Conservation (phyloP, 1,284 basidiomycete genomes). For the Mycena citricolor region DNA sequence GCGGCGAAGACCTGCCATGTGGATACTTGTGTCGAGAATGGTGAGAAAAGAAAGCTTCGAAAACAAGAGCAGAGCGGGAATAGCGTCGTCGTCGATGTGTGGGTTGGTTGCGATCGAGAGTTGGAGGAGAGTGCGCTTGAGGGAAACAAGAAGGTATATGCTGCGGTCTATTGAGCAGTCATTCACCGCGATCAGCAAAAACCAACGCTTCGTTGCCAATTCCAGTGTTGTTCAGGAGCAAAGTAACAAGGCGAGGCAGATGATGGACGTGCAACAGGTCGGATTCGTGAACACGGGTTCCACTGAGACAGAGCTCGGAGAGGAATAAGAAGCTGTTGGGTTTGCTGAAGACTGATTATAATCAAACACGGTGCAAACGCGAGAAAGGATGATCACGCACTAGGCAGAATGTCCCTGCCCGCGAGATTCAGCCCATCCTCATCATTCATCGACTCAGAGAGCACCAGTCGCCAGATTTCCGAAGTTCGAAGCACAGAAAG, state of each 20-base stretch:
- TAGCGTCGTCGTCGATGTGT: slow-evolving; percentile 52
- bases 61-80: slow-evolving; percentile 52
- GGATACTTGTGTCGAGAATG: slow-evolving; percentile 51
- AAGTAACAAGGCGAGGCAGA: slow-evolving; percentile 46
- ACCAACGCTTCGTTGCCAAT: slow-evolving; percentile 63
- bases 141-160: slow-evolving; percentile 56
- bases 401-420: slow-evolving; percentile 41
- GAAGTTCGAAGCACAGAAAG: slow-evolving; percentile 40
- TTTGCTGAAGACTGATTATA: slow-evolving; percentile 53
- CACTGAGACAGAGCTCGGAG: slow-evolving; percentile 47
- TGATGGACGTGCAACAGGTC: slow-evolving; percentile 53
- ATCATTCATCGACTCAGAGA: slow-evolving; percentile 46
- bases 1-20: slow-evolving; percentile 55
- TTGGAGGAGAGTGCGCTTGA: slow-evolving; percentile 49
- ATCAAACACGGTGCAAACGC: slow-evolving; percentile 3
- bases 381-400: slow-evolving; percentile 30
- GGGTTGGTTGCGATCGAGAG: slow-evolving; percentile 54
- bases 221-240: slow-evolving; percentile 54
- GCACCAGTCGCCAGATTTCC: slow-evolving; percentile 36
- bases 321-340: slow-evolving; percentile 53
- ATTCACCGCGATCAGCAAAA: background rate
- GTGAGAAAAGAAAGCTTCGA: slow-evolving; percentile 48
- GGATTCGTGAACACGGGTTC: slow-evolving; percentile 43
- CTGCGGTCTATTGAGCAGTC: slow-evolving; percentile 31
- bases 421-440: slow-evolving; percentile 50